Conservation (phyloP, 2,329 filamentous ascomycete genomes). For the Cladorrhinum sp. region DNA sequence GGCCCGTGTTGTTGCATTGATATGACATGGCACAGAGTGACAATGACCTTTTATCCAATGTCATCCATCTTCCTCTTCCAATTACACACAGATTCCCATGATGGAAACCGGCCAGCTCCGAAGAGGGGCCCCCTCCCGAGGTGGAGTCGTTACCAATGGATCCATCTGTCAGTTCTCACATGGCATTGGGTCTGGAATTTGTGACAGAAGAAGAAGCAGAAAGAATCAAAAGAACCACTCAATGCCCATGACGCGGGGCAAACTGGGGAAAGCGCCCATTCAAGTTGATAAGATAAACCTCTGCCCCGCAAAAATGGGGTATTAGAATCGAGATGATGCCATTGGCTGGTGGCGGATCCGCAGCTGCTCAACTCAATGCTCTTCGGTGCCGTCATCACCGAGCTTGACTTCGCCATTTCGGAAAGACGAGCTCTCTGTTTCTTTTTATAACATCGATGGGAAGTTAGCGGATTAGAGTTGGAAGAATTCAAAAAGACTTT, state of each 20-base stretch:
- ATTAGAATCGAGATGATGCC: conserved; percentile 13
- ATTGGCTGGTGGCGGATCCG: conserved; percentile 15
- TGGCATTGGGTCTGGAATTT: background rate
- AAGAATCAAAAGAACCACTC: background rate
- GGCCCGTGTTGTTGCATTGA: background rate
- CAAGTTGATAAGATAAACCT: conserved; percentile 3
- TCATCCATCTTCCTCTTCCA: conserved; percentile 6
- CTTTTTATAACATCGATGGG: background rate
- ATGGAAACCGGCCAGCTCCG: conserved; percentile 25
- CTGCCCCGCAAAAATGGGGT: conserved; percentile 14
- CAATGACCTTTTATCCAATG: background rate
- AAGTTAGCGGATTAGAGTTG: background rate
- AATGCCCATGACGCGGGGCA: conserved; percentile 5
- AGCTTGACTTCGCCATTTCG: conserved; percentile 9
- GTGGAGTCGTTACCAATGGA: conserved; percentile 4
- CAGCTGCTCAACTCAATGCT: background rate
- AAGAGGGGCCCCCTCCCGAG: conserved; percentile 1
- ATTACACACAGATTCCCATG: background rate
- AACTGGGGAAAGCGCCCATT: background rate
- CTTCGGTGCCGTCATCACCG: conserved; percentile 21
- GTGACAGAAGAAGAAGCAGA: background rate
- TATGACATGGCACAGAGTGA: background rate
- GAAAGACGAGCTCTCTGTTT: background rate
- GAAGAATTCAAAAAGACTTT: background rate
- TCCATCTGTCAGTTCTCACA: background rate